phyloP scores from a whole-genome alignment of 176 grass and related monocot genomes.

The Raddia guianensis region DNA sequence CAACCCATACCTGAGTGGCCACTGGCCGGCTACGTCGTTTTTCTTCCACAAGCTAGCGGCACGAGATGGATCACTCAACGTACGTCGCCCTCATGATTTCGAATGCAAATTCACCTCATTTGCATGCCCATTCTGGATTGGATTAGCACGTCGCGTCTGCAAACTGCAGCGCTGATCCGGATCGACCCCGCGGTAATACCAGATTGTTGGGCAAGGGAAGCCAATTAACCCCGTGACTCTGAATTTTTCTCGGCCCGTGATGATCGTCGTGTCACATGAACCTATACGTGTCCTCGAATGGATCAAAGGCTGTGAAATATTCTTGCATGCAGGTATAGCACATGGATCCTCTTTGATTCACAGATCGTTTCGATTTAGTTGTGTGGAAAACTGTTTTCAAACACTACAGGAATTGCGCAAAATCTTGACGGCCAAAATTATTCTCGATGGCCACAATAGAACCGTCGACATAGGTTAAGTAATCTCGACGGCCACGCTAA shows the following conservation, averaged over 20 bases:
- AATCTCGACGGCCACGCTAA: too few species aligned
- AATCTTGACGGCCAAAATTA: too few species aligned
- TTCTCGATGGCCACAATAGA: too few species aligned
- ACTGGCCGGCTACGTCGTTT: too few species aligned
- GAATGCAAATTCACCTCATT: neutral
- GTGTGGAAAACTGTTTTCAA: too few species aligned
- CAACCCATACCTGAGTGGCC: too few species aligned
- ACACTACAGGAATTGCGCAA: too few species aligned
- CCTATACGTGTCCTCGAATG: neutral
- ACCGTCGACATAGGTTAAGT: too few species aligned
- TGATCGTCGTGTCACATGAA: neutral
- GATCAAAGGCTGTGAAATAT: neutral
- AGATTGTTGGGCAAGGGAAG: slow-evolving; percentile 36
- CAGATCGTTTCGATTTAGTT: too few species aligned
- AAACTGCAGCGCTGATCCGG: too few species aligned
- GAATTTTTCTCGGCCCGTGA: neutral
- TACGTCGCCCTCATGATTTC: neutral
- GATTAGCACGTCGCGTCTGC: neutral
- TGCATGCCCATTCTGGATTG: neutral
- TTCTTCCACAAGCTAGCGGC: too few species aligned
- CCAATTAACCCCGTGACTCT: slow-evolving; percentile 18
- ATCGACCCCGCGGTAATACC: slow-evolving; percentile 12
- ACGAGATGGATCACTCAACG: neutral
- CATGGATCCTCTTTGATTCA: too few species aligned
- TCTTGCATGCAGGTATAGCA: neutral